These are phyloP conservation scores for Priceomyces fermenticarens DNA, from an alignment of 805 yeast genomes.

Conservation along the genomic window DNA sequence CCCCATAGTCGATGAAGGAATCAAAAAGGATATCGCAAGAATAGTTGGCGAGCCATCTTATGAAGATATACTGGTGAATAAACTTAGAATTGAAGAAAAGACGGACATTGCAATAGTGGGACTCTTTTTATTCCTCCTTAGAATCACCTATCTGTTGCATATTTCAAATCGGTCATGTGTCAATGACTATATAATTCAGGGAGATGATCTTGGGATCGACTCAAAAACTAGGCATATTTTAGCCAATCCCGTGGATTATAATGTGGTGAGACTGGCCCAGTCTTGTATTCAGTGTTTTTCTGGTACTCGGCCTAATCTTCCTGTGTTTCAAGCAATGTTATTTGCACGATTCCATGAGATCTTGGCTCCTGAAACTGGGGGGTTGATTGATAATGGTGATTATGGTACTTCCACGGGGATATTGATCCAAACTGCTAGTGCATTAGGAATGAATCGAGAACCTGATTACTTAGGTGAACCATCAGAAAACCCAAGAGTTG, in stretches of 20 bases:
- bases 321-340: constrained; percentile 48
- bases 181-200: constrained; percentile 18
- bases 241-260: constrained; percentile 17
- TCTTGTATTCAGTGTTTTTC: constrained; percentile 23
- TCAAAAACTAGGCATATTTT: constrained; percentile 16
- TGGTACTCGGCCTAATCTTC: constrained; percentile 31
- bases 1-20: constrained; percentile 28
- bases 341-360: constrained; percentile 46
- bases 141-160: constrained; percentile 24
- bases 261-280: constrained; percentile 19
- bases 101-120: constrained; percentile 24
- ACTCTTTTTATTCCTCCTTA: constrained; percentile 20
- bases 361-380: constrained; percentile 48
- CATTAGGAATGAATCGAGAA: constrained; percentile 62
- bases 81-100: constrained; percentile 17
- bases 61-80: constrained; percentile 15
- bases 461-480: constrained; percentile 37
- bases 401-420: constrained; percentile 51
- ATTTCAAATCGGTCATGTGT: constrained; percentile 21
- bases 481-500: constrained; percentile 14
- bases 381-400: constrained; percentile 52
- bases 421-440: constrained; percentile 57
- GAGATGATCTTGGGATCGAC: constrained; percentile 12
- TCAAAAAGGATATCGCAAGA: constrained; percentile 14
- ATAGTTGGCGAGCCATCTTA: constrained; percentile 20